Percentiles rank a stretch among this genome's conserved stretches.
These are phyloP conservation scores for Pseudonectria buxi DNA, from an alignment of 2,329 filamentous ascomycete species.

Conservation along the genomic window DNA sequence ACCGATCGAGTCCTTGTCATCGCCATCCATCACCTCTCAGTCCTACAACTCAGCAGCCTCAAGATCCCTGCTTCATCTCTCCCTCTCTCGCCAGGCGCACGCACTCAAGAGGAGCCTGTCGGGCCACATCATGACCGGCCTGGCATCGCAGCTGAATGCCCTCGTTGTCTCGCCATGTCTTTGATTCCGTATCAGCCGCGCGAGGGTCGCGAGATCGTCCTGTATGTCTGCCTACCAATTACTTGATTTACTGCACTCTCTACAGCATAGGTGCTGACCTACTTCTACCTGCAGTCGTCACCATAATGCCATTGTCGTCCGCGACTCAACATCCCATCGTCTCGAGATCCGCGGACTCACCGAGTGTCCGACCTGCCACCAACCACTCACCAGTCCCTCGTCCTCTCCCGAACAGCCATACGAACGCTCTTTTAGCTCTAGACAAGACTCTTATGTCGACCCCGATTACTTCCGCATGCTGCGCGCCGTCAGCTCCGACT, in stretches of 20 bases:
- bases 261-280: constrained; percentile 2
- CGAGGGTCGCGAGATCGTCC: constrained; percentile 70
- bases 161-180: constrained; percentile 41
- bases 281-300: constrained; percentile 59
- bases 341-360: constrained; percentile 72
- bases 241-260: not conserved
- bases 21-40: no score
- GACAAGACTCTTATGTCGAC: constrained; percentile 67
- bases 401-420: constrained; percentile 43
- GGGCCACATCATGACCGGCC: constrained; percentile 17
- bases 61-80: no score
- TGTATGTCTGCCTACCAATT: constrained; percentile 48
- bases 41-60: no score
- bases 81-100: not conserved
- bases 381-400: constrained; percentile 48
- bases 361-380: constrained; percentile 88
- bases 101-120: not conserved
- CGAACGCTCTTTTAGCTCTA: constrained; percentile 33
- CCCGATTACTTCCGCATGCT: constrained; percentile 96
- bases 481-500: constrained; percentile 45
- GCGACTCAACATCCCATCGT: constrained; percentile 76
- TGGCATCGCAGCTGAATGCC: constrained; percentile 12
- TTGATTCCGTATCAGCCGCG: constrained; percentile 69
- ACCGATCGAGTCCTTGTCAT: no score
- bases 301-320: constrained; percentile 85